phyloP scores from a whole-genome alignment of 1,284 basidiomycete species.

The Rhizoctonia solani region DNA sequence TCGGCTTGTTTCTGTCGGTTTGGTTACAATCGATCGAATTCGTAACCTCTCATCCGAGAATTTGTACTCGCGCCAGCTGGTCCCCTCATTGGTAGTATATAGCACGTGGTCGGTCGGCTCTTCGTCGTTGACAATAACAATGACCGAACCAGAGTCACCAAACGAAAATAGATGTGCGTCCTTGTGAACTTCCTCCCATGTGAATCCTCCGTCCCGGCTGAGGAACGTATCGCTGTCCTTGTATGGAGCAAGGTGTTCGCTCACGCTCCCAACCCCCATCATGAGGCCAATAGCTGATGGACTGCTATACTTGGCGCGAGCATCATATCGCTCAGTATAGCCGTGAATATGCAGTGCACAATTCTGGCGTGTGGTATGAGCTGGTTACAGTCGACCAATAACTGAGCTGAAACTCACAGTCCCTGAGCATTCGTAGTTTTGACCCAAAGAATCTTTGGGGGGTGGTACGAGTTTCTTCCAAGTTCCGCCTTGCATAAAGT shows the following conservation, averaged over 20 bases:
- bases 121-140: slow-evolving; percentile 95
- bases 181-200: slow-evolving; percentile 98
- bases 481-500: slow-evolving; percentile 60
- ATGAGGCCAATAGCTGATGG: slow-evolving; percentile 91
- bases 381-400: not conserved
- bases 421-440: slow-evolving; percentile 70
- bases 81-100: slow-evolving; percentile 88
- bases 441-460: slow-evolving; percentile 72
- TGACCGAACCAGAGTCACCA: slow-evolving; percentile 92
- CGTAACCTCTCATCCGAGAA: slow-evolving; percentile 77
- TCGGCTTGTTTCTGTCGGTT: slow-evolving; percentile 88
- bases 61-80: slow-evolving; percentile 84
- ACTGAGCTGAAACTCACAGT: slow-evolving; percentile 66
- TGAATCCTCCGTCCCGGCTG: slow-evolving; percentile 94
- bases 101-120: slow-evolving; percentile 86
- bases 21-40: slow-evolving; percentile 81
- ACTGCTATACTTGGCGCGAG: slow-evolving; percentile 88
- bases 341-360: slow-evolving; percentile 93
- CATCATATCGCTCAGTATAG: slow-evolving; percentile 90
- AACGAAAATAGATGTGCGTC: slow-evolving; percentile 98
- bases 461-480: slow-evolving; percentile 89
- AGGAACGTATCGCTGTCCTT: slow-evolving; percentile 93
- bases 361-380: slow-evolving; percentile 53
- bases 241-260: slow-evolving; percentile 80
- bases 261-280: slow-evolving; percentile 98